Conservation (phyloP, 768 basidiomycete genomes). For the Chalciporus chontae region DNA sequence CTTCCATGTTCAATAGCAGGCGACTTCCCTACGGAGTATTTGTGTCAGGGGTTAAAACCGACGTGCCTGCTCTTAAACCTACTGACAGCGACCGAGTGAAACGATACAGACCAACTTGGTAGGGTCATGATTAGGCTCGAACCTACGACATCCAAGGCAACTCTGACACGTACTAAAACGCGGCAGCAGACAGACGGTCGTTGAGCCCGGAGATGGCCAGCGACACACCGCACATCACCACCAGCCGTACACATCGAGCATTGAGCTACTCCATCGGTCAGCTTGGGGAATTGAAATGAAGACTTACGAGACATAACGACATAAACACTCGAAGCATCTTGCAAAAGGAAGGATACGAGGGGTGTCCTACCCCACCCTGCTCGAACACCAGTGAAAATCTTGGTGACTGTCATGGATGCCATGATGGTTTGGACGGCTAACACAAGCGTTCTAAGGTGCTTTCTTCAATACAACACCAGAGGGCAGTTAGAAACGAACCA, state of each 20-base stretch:
- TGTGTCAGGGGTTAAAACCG: too few relatives aligned
- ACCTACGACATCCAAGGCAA: not conserved
- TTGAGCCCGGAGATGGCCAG: not conserved
- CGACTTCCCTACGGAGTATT: not conserved
- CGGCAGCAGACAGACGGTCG: not conserved
- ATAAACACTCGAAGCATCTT: slow-evolving; percentile 48
- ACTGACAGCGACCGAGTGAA: not conserved
- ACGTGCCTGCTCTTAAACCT: not conserved
- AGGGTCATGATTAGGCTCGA: not conserved
- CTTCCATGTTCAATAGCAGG: not conserved
- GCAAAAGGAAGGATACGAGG: slow-evolving; percentile 37
- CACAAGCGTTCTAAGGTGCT: slow-evolving; percentile 2
- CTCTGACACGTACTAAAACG: not conserved
- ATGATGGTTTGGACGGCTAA: slow-evolving; percentile 35
- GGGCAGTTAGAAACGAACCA: too few relatives aligned
- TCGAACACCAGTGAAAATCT: slow-evolving; percentile 34
- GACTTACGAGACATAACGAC: slow-evolving; percentile 36
- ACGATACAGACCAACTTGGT: not conserved
- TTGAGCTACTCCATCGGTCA: not conserved
- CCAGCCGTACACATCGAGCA: not conserved
- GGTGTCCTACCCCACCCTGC: slow-evolving; percentile 41
- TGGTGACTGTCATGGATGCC: slow-evolving; percentile 34
- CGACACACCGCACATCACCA: not conserved
- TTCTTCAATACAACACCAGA: too few relatives aligned
- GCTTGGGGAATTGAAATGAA: not conserved